A percentile compares a stretch with the other conserved stretches of the same genome.
Conservation (phyloP, 2,329 filamentous ascomycete genomes). For the Sclerotiophoma versabilis region DNA sequence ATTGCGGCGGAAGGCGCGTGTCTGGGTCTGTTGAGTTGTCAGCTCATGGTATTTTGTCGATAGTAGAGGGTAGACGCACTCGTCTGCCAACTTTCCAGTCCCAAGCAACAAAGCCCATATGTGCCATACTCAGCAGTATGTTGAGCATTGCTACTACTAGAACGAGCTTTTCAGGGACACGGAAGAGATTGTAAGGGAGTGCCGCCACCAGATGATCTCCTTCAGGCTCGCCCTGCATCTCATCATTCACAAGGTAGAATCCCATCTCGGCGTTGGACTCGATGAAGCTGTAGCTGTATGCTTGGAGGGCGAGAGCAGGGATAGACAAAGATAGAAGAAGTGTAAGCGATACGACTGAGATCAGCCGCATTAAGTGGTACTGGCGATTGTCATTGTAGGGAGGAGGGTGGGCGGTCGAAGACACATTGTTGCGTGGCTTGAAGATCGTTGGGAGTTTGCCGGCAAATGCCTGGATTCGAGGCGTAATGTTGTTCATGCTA, state of each 20-base stretch:
- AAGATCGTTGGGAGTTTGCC: conserved; percentile 23
- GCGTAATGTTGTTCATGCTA: conserved; percentile 22
- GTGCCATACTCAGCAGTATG: conserved; percentile 2
- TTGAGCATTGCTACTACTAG: conserved; percentile 8
- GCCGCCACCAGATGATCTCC: conserved; percentile 36
- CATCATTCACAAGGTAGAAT: conserved; percentile 35
- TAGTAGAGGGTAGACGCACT: not conserved
- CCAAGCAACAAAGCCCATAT: conserved; percentile 8
- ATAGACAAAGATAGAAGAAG: conserved; percentile 10
- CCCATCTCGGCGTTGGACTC: conserved; percentile 42
- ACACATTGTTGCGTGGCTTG: conserved; percentile 15
- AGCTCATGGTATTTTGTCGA: not conserved
- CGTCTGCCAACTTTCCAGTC: conserved; percentile 12
- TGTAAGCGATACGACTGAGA: conserved; percentile 3
- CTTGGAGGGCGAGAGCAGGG: conserved; percentile 32
- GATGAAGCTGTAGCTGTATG: conserved; percentile 42
- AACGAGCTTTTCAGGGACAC: conserved; percentile 26
- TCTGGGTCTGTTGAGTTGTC: conserved; percentile 28
- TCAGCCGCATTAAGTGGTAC: conserved; percentile 2
- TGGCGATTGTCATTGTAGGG: not conserved
- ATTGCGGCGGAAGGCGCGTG: conserved; percentile 44
- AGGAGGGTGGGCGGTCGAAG: conserved; percentile 17
- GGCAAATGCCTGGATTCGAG: conserved; percentile 15
- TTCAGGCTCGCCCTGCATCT: conserved; percentile 15
- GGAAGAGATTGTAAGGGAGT: conserved; percentile 35